Base-by-base conservation (phyloP, 1,284 basidiomycete genomes). In the Naganishia cerealis region DNA sequence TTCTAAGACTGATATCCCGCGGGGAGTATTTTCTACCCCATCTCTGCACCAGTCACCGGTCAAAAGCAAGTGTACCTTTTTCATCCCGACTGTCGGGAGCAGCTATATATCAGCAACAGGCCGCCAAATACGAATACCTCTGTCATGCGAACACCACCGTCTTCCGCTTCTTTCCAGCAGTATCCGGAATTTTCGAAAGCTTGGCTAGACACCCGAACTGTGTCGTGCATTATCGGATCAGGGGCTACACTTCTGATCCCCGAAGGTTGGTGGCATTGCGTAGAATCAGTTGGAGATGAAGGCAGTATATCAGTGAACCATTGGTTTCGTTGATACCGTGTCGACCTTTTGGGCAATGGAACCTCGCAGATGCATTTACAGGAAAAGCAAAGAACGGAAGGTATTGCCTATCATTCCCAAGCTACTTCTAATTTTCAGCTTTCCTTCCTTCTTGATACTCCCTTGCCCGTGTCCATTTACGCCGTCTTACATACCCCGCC, bases 381-480 rank as follows among this genome's bases (percentile, higher is more conserved):
- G 16, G 13, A 42, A 42, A 18, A 9, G 40, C 16, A 33, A 33
- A 33, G 29, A 33, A 33, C 29, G 29, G 29, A 33, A 33, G 29
- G 6, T 33, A 33, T 33, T 33, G 29, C 29, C 43, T 21, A 21
- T 39, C 38, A 40, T 40, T 57, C 24, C 57, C 9, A 59, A 15
- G 16, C 43, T 3, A 24, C 7, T 26, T 52, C 48, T 24, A 24
- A 50, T 6, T n/a, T 24, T 50, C 46, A 50, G 13, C 46, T 24
- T 52, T 39, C 24, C 48, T 21, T 21, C 9, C 36, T n/a, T 50
- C 70, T 68, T 56, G 79, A 79, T 63, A 69, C 26, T 63, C 61
- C 43, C 80, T 72, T 57, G 80, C 57, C 13, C 80, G 71, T 15
- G 80, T 74, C 80, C 80, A 81, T 70, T 78, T 77, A 24, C 80